These are phyloP conservation scores for Mortierella sp. DNA, from an alignment of 371 early-diverging fungal genomes.

Conservation along the genomic window DNA sequence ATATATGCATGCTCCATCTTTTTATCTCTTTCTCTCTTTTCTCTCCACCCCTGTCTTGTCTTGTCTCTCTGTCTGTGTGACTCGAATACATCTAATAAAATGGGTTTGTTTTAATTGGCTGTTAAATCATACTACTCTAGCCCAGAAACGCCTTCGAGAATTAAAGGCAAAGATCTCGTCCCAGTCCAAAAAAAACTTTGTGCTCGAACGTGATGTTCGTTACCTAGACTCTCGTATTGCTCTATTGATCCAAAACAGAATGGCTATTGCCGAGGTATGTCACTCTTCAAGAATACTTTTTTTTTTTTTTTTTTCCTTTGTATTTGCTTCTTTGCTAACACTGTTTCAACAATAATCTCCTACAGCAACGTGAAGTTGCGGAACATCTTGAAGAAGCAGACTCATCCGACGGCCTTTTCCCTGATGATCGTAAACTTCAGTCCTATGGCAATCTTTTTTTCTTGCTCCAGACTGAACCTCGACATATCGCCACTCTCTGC, in stretches of 20 bases:
- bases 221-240: constrained; percentile 95
- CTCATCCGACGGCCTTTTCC: constrained; percentile 75
- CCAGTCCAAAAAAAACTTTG: constrained; percentile 96
- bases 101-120: too few species aligned
- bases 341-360: background rate
- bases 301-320: background rate
- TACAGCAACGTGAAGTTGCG: constrained; percentile 83
- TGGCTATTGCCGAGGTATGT: constrained; percentile 87
- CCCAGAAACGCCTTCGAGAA: constrained; percentile 88
- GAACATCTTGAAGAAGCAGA: constrained; percentile 82
- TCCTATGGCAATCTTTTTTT: constrained; percentile 95
- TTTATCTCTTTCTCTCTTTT: background rate
- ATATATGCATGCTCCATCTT: background rate
- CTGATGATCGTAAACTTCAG: constrained; percentile 89
- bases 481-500: constrained; percentile 89
- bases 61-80: too few species aligned
- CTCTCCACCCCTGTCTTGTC: too few species aligned
- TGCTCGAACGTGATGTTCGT: constrained; percentile 94
- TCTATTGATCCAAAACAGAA: constrained; percentile 92
- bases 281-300: background rate
- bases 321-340: background rate
- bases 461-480: constrained; percentile 92
- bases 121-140: constrained; percentile 56
- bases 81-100: too few species aligned
- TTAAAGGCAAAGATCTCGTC: constrained; percentile 90